Evolutionary conservation across 2,329 filamentous ascomycete species (phyloP), one percentile per base, ranked within the genome.

Genomic region (Sporothrix humicola): DNA sequence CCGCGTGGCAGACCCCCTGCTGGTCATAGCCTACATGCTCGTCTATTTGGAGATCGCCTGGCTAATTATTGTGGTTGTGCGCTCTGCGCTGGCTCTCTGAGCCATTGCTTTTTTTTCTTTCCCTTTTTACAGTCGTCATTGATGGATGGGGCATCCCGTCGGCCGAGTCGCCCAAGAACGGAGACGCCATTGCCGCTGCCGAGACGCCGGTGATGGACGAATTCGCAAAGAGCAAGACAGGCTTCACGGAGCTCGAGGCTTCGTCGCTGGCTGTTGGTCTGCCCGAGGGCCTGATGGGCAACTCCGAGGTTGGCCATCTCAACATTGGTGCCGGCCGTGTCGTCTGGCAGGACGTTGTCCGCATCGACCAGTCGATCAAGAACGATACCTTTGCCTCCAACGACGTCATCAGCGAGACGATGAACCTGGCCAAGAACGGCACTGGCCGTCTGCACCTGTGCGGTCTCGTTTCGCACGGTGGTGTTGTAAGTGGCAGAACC

Each of bases 281-380:
- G 71, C 96, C 96, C 23, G 95, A 99, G 82, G 96, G 96, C 74
- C 87, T 99, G 77, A 99, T 99, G 96, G 96, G 96, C 77, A 99
- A 99, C 87, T 97, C 93, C 79, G 96, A 99, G 84, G 96, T 99
- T 82, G 96, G 96, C 76, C 96, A 99, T 84, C 85, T 99, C 86
- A 99, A 99, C 88, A 98, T 99, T 82, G 96, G 96, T 79, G 96
- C 96, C 74, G 96, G 96, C 74, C 90, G 96, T 80, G 96, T 99
- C 75, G 96, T 99, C 79, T 99, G 96, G 96, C 96, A 99, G 84
- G 95, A 96, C 82, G 93, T 97, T 77, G 96, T 99, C 77, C 93
- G 96, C 79, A 99, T 99, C 84, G 96, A 98, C 83, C 92, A 92
- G 85, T 92, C 92, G 58, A 91, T 97, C 85, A 96, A 95, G 88